These are phyloP conservation scores for Candida odintsovae DNA, from an alignment of 805 yeast species.

Conservation along the genomic window DNA sequence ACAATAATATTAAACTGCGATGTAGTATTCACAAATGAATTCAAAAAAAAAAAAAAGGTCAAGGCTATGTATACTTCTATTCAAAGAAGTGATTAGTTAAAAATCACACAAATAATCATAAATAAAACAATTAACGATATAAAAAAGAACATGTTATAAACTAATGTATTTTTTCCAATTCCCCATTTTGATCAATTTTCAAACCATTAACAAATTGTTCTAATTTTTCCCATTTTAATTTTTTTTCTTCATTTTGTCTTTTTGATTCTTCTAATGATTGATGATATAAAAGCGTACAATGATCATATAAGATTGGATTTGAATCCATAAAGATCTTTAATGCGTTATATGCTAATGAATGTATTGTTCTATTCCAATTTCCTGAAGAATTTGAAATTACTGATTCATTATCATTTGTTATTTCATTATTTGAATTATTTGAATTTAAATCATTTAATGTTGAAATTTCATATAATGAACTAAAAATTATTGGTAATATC, in stretches of 20 bases:
- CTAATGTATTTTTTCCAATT: not conserved
- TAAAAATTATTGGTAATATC: conserved; percentile 85
- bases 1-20: no score
- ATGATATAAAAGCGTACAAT: conserved; percentile 83
- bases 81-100: not conserved
- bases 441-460: conserved; percentile 22
- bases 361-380: conserved; percentile 94
- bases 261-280: conserved; percentile 72
- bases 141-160: no score
- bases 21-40: not conserved
- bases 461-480: conserved; percentile 83
- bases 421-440: conserved; percentile 8
- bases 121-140: not conserved
- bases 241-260: conserved; percentile 53
- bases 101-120: no score
- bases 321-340: conserved; percentile 87
- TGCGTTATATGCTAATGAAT: conserved; percentile 85
- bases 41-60: not conserved
- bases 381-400: conserved; percentile 30
- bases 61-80: not conserved
- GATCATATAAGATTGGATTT: conserved; percentile 85
- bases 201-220: conserved; percentile 47
- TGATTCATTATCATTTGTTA: conserved; percentile 7
- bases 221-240: conserved; percentile 65
- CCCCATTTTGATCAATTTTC: not conserved